Percentiles rank a stretch among this genome's conserved stretches.
phyloP scores from a whole-genome alignment of 129 eudicot species.

The Mikania micrantha region DNA sequence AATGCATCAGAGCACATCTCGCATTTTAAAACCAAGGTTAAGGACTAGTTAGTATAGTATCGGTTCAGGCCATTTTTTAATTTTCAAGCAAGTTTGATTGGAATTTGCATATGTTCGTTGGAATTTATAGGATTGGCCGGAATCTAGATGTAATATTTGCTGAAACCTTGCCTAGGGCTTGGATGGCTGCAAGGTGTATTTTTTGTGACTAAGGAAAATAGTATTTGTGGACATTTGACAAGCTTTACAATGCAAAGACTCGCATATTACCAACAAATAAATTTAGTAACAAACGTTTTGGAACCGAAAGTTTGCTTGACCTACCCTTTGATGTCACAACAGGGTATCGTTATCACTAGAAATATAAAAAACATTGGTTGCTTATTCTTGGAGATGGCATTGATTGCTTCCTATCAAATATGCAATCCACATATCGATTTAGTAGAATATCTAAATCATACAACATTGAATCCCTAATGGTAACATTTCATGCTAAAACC shows the following conservation, averaged over 20 bases:
- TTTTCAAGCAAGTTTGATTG: too few species aligned
- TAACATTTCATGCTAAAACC: too few species aligned
- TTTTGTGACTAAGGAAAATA: not conserved
- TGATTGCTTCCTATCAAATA: not conserved
- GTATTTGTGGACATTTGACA: not conserved
- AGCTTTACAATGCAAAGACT: not conserved
- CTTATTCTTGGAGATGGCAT: not conserved
- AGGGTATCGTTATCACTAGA: not conserved
- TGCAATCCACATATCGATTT: not conserved
- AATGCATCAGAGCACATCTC: too few species aligned
- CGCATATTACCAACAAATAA: not conserved
- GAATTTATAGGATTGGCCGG: too few species aligned
- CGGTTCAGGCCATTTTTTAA: too few species aligned
- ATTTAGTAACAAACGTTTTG: not conserved
- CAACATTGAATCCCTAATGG: slow-evolving; percentile 22
- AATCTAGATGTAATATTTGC: too few species aligned
- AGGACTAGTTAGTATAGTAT: too few species aligned
- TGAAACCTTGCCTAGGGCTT: too few species aligned
- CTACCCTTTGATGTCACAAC: not conserved
- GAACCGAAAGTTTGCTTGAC: not conserved
- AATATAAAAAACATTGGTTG: not conserved
- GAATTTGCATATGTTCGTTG: too few species aligned
- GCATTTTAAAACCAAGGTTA: too few species aligned
- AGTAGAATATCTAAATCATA: not conserved
- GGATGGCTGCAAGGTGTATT: not conserved